A percentile compares a stretch with the other conserved stretches of the same genome.
Conservation (phyloP, 2,329 filamentous ascomycete species). For the Septoria linicola region DNA sequence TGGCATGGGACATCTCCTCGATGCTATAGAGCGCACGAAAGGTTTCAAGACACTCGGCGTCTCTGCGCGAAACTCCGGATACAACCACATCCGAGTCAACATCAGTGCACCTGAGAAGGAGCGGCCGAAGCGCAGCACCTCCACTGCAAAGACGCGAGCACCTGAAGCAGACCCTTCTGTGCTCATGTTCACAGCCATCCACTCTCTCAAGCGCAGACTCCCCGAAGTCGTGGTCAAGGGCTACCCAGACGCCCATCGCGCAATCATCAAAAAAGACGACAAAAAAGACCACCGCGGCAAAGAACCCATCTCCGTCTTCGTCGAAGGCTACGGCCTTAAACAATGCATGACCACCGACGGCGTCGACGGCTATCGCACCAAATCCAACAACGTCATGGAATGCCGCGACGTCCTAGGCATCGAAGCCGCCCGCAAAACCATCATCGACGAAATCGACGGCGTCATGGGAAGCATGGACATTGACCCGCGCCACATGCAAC, state of each 20-base stretch:
- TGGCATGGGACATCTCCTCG: constrained; percentile 67
- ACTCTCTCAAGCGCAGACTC: constrained; percentile 78
- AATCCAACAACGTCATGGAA: constrained; percentile 88
- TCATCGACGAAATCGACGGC: constrained; percentile 79
- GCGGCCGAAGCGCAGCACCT: constrained; percentile 36
- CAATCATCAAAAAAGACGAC: constrained; percentile 82
- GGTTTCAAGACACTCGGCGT: constrained; percentile 65
- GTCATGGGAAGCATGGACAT: constrained; percentile 97
- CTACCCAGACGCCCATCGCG: constrained; percentile 79
- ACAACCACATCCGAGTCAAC: constrained; percentile 64
- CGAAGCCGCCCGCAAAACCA: constrained; percentile 86
- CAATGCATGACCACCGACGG: constrained; percentile 92
- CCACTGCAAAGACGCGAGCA: constrained; percentile 40
- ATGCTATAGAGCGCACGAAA: constrained; percentile 75
- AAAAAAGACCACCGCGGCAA: constrained; percentile 63
- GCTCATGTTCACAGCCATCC: constrained; percentile 73
- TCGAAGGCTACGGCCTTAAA: constrained; percentile 90
- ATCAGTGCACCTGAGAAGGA: constrained; percentile 54
- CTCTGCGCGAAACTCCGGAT: constrained; percentile 29
- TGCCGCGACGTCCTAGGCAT: constrained; percentile 84
- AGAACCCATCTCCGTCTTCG: constrained; percentile 59
- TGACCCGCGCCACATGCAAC: constrained; percentile 95
- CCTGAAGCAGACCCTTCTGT: constrained; percentile 51
- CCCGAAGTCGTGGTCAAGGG: constrained; percentile 85
- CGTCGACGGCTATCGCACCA: constrained; percentile 72